Percentiles rank a stretch among this genome's conserved stretches.
Evolutionary conservation across 441 rosid genomes (phyloP).

Genomic region (Euphorbia corollata): DNA sequence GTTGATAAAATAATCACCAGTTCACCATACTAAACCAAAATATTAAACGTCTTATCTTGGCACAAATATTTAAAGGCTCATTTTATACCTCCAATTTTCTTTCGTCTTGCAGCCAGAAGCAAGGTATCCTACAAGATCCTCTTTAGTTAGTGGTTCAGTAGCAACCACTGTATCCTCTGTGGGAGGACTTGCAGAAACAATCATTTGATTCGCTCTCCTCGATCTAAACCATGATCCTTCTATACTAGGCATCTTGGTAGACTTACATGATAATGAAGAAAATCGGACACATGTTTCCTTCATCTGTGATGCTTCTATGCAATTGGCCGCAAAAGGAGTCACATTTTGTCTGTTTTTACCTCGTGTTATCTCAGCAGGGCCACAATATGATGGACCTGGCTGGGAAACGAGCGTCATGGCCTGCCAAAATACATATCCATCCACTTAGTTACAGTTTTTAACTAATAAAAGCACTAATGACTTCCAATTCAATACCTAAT

Average conservation of each 20-base stretch:
- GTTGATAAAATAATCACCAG: background rate
- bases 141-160: conserved; percentile 69
- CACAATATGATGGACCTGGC: conserved; percentile 38
- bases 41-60: background rate
- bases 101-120: conserved; percentile 92
- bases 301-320: conserved; percentile 29
- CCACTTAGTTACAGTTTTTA: background rate
- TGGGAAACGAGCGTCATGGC: conserved; percentile 50
- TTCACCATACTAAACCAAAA: background rate
- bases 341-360: conserved; percentile 29
- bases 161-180: conserved; percentile 67
- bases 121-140: conserved; percentile 79
- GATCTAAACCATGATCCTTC: conserved; percentile 25
- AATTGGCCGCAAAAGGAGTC: conserved; percentile 26
- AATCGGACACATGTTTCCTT: conserved; percentile 33
- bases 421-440: conserved; percentile 9
- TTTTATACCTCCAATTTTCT: conserved; percentile 72
- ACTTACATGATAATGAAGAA: conserved; percentile 32
- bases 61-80: background rate
- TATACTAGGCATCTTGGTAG: conserved; percentile 23
- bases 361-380: conserved; percentile 26
- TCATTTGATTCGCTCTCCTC: conserved; percentile 37
- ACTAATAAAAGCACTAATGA: background rate
- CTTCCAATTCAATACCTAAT: background rate
- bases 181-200: conserved; percentile 88